A percentile compares a stretch with the other conserved stretches of the same genome.
Conservation (phyloP, 345 rosid genomes). For the Gossypium anomalum region DNA sequence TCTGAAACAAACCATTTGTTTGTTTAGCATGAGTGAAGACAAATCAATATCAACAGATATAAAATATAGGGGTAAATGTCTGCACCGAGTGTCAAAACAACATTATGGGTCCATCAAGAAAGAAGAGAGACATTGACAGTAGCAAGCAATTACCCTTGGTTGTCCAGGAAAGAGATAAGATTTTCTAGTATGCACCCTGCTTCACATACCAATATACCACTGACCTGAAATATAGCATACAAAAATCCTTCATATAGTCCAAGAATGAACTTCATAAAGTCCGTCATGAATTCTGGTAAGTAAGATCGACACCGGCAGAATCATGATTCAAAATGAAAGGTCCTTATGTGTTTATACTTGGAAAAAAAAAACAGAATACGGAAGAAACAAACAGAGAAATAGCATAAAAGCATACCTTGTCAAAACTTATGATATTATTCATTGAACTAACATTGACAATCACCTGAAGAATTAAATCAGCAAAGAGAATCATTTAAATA, state of each 20-base stretch:
- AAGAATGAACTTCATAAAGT: background rate
- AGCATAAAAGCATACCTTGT: slow-evolving; percentile 48
- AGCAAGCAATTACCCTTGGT: slow-evolving; percentile 55
- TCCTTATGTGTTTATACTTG: background rate
- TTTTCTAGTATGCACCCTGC: slow-evolving; percentile 98
- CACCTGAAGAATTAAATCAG: slow-evolving; percentile 46
- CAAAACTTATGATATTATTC: slow-evolving; percentile 71
- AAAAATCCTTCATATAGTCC: slow-evolving; percentile 14
- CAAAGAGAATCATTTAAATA: background rate
- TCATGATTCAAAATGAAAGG: background rate
- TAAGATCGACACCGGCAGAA: background rate
- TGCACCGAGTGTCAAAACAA: background rate
- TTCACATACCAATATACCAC: slow-evolving; percentile 89
- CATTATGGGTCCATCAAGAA: background rate
- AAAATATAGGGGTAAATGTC: background rate
- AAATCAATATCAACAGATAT: slow-evolving; percentile 13
- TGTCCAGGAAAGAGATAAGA: slow-evolving; percentile 68
- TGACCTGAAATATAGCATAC: slow-evolving; percentile 47
- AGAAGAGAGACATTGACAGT: slow-evolving; percentile 6
- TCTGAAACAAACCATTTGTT: slow-evolving; percentile 62
- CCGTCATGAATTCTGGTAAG: background rate
- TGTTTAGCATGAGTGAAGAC: slow-evolving; percentile 22
- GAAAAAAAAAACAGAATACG: background rate
- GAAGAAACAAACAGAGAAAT: background rate
- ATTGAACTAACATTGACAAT: slow-evolving; percentile 69